A percentile compares a stretch with the other conserved stretches of the same genome.
Conservation (phyloP, 2,329 filamentous ascomycete species). For the Rutstroemia sp. region DNA sequence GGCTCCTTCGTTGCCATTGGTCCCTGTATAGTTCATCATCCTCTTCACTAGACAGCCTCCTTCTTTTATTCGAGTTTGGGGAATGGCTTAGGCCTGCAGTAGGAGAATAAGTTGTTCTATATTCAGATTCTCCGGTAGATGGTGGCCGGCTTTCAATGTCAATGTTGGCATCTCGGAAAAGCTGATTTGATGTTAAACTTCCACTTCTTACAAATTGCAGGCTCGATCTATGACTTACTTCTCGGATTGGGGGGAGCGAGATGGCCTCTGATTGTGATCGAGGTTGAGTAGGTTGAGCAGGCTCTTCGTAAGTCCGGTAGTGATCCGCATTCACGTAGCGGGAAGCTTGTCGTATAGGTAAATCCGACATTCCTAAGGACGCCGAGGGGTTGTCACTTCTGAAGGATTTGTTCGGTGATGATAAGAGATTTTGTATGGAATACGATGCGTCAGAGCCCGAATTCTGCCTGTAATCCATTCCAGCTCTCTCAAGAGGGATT, state of each 20-base stretch:
- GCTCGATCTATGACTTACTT: neutral
- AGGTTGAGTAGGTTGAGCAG: neutral
- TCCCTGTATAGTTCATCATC: neutral
- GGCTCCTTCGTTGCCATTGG: neutral
- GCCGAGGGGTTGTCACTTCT: too few species aligned
- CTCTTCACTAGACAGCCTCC: neutral
- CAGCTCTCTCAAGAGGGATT: too few species aligned
- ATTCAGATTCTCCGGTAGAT: neutral
- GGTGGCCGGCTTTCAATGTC: neutral
- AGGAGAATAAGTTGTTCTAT: neutral
- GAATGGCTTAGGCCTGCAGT: neutral
- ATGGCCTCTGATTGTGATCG: neutral
- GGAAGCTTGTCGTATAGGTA: too few species aligned
- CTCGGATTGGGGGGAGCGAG: neutral
- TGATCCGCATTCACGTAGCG: too few species aligned
- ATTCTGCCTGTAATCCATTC: too few species aligned
- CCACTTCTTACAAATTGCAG: neutral
- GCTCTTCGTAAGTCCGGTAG: neutral
- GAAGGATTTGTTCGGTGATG: too few species aligned
- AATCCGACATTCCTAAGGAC: too few species aligned
- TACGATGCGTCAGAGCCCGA: too few species aligned
- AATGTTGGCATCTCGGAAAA: neutral
- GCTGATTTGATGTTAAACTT: neutral
- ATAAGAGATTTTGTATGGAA: too few species aligned
- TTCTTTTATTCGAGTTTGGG: constrained; percentile 5